phyloP scores from a whole-genome alignment of 805 yeast genomes.

The Sugiyamaella americana region DNA sequence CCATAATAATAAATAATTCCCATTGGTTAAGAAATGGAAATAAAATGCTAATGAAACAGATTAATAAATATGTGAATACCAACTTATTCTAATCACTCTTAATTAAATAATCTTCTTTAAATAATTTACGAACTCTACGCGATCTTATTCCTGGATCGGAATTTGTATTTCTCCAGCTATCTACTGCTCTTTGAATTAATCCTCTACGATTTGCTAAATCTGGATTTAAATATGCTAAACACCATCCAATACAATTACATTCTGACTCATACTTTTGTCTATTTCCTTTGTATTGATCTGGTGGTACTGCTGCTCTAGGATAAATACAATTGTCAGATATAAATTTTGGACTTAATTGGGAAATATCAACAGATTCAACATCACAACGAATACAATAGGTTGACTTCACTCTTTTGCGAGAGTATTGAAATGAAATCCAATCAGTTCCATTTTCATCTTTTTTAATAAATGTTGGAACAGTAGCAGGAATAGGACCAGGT shows the following conservation, averaged over 20 bases:
- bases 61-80: background rate
- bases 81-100: background rate
- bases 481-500: conserved; percentile 30
- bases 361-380: conserved; percentile 25
- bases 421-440: conserved; percentile 33
- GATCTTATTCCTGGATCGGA: conserved; percentile 37
- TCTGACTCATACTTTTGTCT: conserved; percentile 42
- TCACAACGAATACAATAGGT: conserved; percentile 33
- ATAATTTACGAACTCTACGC: conserved; percentile 35
- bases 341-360: conserved; percentile 31
- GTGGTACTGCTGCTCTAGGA: conserved; percentile 42
- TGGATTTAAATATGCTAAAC: conserved; percentile 39
- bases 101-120: background rate
- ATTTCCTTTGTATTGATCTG: conserved; percentile 40
- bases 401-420: conserved; percentile 27
- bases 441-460: conserved; percentile 25
- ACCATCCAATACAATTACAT: conserved; percentile 47
- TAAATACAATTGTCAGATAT: conserved; percentile 40
- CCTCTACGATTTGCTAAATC: conserved; percentile 41
- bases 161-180: conserved; percentile 46
- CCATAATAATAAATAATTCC: too few species aligned
- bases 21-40: too few species aligned
- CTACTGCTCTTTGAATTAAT: conserved; percentile 47
- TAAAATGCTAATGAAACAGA: background rate
- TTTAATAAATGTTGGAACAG: conserved; percentile 23